Percentiles rank a stretch among this genome's conserved stretches.
Evolutionary conservation across 352 stramenopile genomes (phyloP).

Genomic region (Pythium graminicola): DNA sequence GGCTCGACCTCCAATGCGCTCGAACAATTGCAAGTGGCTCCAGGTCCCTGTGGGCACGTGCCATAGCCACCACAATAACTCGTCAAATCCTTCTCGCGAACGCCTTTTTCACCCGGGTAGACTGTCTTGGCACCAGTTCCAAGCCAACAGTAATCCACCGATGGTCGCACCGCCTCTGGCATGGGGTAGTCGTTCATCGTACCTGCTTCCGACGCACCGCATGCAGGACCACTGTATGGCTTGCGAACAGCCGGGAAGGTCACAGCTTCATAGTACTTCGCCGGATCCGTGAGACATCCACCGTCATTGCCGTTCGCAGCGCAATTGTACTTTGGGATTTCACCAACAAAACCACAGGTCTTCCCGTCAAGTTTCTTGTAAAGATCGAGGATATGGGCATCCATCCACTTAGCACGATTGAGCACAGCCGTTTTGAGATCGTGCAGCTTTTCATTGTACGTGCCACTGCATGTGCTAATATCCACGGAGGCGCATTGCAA

Average conservation of each 20-base stretch:
- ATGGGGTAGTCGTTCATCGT: slow-evolving; percentile 15
- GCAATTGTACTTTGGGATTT: slow-evolving; percentile 66
- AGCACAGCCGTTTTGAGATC: slow-evolving; percentile 41
- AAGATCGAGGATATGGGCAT: slow-evolving; percentile 52
- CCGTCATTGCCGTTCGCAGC: slow-evolving; percentile 47
- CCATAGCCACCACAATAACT: slow-evolving; percentile 65
- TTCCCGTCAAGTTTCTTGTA: slow-evolving; percentile 54
- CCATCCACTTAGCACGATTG: slow-evolving; percentile 61
- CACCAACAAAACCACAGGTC: slow-evolving; percentile 55
- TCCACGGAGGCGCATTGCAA: slow-evolving; percentile 53
- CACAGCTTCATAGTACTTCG: slow-evolving; percentile 57
- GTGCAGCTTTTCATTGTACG: slow-evolving; percentile 45
- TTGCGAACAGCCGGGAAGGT: slow-evolving; percentile 47
- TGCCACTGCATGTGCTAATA: slow-evolving; percentile 46
- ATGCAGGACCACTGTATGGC: slow-evolving; percentile 37
- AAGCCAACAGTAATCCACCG: slow-evolving; percentile 69
- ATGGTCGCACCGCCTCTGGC: slow-evolving; percentile 33
- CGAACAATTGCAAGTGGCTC: slow-evolving; percentile 52
- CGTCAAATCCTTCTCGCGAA: slow-evolving; percentile 54
- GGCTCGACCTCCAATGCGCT: slow-evolving; percentile 34
- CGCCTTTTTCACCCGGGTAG: slow-evolving; percentile 53
- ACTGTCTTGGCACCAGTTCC: slow-evolving; percentile 45
- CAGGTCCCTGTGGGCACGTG: slow-evolving; percentile 42
- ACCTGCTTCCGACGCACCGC: slow-evolving; percentile 23
- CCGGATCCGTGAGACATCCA: slow-evolving; percentile 46